Base-by-base conservation (phyloP, 805 yeast genomes). In the Ogataea pilisensis region DNA sequence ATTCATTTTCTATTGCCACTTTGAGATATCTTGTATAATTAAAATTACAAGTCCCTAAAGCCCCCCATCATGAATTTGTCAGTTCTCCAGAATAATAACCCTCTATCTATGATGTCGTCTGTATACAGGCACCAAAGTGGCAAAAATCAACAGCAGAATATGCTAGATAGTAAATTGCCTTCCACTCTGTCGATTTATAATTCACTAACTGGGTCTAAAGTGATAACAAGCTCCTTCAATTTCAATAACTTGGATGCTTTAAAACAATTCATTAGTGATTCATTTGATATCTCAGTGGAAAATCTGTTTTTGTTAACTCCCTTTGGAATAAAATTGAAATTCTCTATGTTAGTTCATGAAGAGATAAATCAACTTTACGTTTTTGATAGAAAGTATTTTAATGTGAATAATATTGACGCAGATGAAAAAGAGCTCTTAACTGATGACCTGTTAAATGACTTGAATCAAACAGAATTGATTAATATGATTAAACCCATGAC, bases 291-390 rank as follows among this genome's bases (percentile, higher is more conserved):
- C 2, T 68, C 74, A 0, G 27, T 49, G 1, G 65, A 60, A 20
- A 68, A 70, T 38, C 49, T 72, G 32, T 68, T 83, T 48, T 62
- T 84, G 12, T 60, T 84, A 29, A 72, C 88, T 2, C 77, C 88
- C 1, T 80, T 74, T 56, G 90, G 90, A 0, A 70, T 76, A 34
- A 78, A 75, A 50, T 64, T 84, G 46, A 78, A 75, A 56, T 73
- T 66, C 55, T 69, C 68, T 53, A 70, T 68, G 69, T 66, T 69
- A 34, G 65, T 61, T 4, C 63, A 60, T 43, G 66, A 75, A 48
- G 81, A 76, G 43, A 57, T 73, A 24, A 66, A 64, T 38, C 84
- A 80, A 43, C 65, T 82, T 3, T 82, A 73, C 56, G 78, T 76
- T 1, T 83, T 71, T 59, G 88, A 84, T 57, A 75, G 82, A 55